Conservation (phyloP, 306 rosid species). For the Quercus wislizeni region DNA sequence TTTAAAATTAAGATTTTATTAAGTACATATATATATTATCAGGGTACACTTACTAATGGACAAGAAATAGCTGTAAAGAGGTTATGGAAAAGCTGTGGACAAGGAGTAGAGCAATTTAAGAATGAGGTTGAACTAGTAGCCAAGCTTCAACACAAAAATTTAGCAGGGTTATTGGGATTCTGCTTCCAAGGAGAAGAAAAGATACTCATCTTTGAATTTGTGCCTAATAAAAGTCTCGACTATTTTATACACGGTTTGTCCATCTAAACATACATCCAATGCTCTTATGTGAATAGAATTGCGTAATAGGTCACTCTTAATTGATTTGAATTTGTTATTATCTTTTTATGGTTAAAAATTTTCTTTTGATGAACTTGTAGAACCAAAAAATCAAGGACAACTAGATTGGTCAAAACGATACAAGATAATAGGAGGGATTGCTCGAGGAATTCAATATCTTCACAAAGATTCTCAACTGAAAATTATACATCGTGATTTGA, state of each 20-base stretch:
- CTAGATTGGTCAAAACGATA: constrained; percentile 30
- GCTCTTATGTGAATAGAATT: no score
- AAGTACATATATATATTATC: not conserved
- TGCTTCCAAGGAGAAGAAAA: constrained; percentile 21
- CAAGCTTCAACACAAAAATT: constrained; percentile 23
- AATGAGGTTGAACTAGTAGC: constrained; percentile 23
- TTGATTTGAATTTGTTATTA: not conserved
- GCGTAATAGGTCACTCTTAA: no score
- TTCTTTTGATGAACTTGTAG: constrained; percentile 4
- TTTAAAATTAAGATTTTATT: not conserved
- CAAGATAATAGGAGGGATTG: constrained; percentile 32
- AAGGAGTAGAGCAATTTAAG: not conserved
- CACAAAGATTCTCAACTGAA: constrained; percentile 33
- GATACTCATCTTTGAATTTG: constrained; percentile 23
- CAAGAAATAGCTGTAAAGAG: constrained; percentile 22
- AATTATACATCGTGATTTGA: constrained; percentile 37
- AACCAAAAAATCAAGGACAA: not conserved
- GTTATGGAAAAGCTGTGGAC: not conserved
- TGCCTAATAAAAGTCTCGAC: constrained; percentile 35
- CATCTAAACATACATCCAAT: not conserved
- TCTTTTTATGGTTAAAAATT: not conserved
- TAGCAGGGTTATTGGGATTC: constrained; percentile 20
- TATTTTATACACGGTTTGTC: constrained; percentile 24
- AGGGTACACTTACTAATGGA: constrained; percentile 26
- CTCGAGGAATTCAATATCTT: constrained; percentile 27